Evolutionary conservation across 805 yeast species (phyloP), one percentile per base, ranked within the genome.

Genomic region (Candida manassasensis): DNA sequence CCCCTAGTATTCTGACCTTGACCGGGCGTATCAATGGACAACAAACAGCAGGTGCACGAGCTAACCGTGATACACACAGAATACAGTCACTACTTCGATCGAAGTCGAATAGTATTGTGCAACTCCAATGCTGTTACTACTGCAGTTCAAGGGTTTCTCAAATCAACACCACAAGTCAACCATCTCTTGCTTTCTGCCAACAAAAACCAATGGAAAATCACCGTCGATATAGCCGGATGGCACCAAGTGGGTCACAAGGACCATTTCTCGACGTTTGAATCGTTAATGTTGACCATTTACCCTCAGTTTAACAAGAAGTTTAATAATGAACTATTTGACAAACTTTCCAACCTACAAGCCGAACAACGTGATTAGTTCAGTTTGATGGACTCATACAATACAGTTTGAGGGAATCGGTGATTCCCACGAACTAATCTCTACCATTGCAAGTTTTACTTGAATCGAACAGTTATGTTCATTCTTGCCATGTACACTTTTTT

Each of bases 171-270:
- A 8, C 9, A 24, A 7, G 21, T 15, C 9, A 29, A 29, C 19
- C 32, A 29, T 18, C 14, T 29, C 7, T 7, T 29, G 15, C 11
- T 29, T 8, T 6, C 8, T 4, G 13, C 12, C 6, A 24, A 16
- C 21, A 13, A 18, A 6, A 18, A 29, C 7, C 7, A 7, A n/a
- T 29, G 19, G 17, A 10, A 40, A 13, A 41, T 61, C 0, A 36
- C 55, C 4, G 66, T 61, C 4, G 49, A 42, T 14, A n/a, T 45
- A 4, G 9, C 38, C 9, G 68, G 68, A 6, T 61, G 68, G 68
- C 49, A 38, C 35, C 28, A 38, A 3, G 6, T 46, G 5, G 45
- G 40, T 6, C 19, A 17, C 8, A 7, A 21, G 14, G 39, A 35
- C 8, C 15, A 38, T 26, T 55, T 39, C 32, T 63, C 59, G 35